Percentiles rank a stretch among this genome's conserved stretches.
Conservation (phyloP, 2,329 filamentous ascomycete species). For the Bipolaris oryzae region DNA sequence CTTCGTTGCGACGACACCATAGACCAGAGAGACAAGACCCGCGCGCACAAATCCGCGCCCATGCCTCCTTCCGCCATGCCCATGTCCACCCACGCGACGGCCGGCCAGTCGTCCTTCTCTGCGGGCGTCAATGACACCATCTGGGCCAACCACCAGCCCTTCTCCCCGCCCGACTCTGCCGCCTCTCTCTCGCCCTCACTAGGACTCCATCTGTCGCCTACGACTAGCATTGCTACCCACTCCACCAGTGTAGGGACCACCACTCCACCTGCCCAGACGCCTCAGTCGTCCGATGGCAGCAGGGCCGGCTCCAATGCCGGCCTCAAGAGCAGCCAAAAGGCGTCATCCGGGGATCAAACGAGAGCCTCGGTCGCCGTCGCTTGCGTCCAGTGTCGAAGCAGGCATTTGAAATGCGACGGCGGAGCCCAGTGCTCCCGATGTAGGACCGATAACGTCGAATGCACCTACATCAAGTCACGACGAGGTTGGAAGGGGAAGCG, state of each 20-base stretch:
- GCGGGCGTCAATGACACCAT: constrained; percentile 43
- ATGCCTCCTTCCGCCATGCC: constrained; percentile 36
- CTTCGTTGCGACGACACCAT: constrained; percentile 3
- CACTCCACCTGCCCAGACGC: constrained; percentile 43
- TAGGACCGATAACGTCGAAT: constrained; percentile 51
- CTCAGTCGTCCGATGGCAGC: constrained; percentile 32
- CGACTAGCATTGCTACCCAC: constrained; percentile 37
- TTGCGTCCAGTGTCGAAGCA: constrained; percentile 59
- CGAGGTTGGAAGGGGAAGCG: constrained; percentile 57
- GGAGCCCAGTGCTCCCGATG: constrained; percentile 58
- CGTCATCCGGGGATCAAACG: constrained; percentile 24
- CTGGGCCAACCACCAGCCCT: constrained; percentile 39
- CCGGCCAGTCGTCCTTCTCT: constrained; percentile 32
- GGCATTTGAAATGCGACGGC: constrained; percentile 62
- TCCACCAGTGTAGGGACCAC: constrained; percentile 33
- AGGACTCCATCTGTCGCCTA: constrained; percentile 40
- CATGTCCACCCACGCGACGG: constrained; percentile 32
- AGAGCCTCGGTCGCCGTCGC: constrained; percentile 52
- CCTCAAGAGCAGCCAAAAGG: constrained; percentile 29
- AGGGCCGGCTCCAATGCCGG: constrained; percentile 24
- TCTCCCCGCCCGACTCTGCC: constrained; percentile 31
- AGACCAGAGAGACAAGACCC: neutral
- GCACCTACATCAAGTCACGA: constrained; percentile 59
- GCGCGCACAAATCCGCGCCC: constrained; percentile 5
- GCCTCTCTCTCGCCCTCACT: constrained; percentile 27